Percentiles rank a stretch among this genome's conserved stretches.
phyloP scores from a whole-genome alignment of 1,284 basidiomycete species.

The Cryptococcus sp. region DNA sequence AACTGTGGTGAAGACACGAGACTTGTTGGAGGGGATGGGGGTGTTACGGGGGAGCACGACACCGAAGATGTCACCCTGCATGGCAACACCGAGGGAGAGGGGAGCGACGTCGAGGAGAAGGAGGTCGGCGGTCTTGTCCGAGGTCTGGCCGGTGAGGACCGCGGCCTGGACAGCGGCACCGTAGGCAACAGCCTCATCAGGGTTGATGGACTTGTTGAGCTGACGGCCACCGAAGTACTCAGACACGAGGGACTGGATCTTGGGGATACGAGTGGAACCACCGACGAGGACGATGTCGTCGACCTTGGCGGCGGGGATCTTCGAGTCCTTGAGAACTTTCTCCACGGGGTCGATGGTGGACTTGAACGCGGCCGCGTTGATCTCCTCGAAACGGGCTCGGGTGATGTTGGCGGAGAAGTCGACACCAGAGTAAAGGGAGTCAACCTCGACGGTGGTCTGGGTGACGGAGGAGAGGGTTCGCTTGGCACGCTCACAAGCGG shows the following conservation, averaged over 20 bases:
- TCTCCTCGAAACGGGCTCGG: constrained; percentile 99
- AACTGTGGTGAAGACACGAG: constrained; percentile 98
- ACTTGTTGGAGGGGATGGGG: constrained; percentile 98
- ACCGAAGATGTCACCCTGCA: constrained; percentile 98
- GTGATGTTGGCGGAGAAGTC: constrained; percentile 96
- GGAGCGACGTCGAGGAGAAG: constrained; percentile 96
- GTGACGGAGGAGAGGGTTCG: constrained; percentile 95
- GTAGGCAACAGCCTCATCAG: constrained; percentile 90
- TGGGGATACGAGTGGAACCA: constrained; percentile 99
- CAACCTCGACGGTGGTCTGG: constrained; percentile 98
- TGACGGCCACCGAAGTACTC: constrained; percentile 97
- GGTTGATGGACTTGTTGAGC: constrained; percentile 98
- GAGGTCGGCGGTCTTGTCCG: constrained; percentile 95
- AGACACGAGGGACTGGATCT: constrained; percentile 96
- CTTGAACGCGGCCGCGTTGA: constrained; percentile 91
- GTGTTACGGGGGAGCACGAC: constrained; percentile 90
- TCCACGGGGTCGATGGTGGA: constrained; percentile 97
- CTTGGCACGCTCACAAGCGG: constrained; percentile 99
- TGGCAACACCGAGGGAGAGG: constrained; percentile 95
- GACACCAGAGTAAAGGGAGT: constrained; percentile 85
- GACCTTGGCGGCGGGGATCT: constrained; percentile 73
- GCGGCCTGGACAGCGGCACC: constrained; percentile 97
- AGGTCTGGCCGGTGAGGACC: constrained; percentile 94
- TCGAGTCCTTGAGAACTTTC: constrained; percentile 98
- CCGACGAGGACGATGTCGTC: constrained; percentile 99